phyloP scores from a whole-genome alignment of 768 basidiomycete species.

The Tulasnella sp. region DNA sequence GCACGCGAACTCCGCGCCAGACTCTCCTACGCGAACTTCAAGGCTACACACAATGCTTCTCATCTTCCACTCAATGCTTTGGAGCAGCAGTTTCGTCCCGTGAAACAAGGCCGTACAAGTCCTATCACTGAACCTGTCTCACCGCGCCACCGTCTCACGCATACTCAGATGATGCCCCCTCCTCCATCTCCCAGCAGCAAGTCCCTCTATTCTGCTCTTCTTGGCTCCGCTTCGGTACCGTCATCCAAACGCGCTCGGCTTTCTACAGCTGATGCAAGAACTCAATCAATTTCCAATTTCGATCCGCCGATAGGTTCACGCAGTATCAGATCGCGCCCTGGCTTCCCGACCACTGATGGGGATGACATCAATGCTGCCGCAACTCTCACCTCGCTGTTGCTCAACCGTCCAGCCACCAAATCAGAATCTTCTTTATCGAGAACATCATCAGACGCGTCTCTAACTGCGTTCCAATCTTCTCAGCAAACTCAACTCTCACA shows the following conservation, averaged over 20 bases:
- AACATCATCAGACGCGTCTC: conserved; percentile 5
- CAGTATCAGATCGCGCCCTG: background rate
- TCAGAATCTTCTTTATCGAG: conserved; percentile 9
- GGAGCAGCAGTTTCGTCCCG: conserved; percentile 32
- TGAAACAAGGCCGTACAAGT: conserved; percentile 2
- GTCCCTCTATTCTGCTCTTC: conserved; percentile 17
- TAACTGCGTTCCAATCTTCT: conserved; percentile 1
- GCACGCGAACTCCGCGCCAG: conserved; percentile 69
- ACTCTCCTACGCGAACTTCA: conserved; percentile 73
- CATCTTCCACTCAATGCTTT: conserved; percentile 55
- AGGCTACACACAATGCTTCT: conserved; percentile 60
- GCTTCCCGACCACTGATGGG: conserved; percentile 10
- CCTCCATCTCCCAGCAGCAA: conserved; percentile 6
- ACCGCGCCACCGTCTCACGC: conserved; percentile 18
- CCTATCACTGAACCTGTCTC: conserved; percentile 5
- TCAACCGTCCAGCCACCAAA: conserved; percentile 6
- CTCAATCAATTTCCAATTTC: background rate
- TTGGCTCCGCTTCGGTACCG: conserved; percentile 8
- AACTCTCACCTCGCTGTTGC: conserved; percentile 17
- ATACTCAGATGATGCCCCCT: conserved; percentile 18
- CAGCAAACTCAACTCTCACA: conserved; percentile 12
- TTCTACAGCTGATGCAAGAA: background rate
- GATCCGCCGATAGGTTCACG: background rate
- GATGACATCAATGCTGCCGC: conserved; percentile 18
- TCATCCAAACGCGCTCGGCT: conserved; percentile 17